Evolutionary conservation across 139 green algal genomes (phyloP), one percentile per base, ranked within the genome.

Genomic region (Eudorina sp.): DNA sequence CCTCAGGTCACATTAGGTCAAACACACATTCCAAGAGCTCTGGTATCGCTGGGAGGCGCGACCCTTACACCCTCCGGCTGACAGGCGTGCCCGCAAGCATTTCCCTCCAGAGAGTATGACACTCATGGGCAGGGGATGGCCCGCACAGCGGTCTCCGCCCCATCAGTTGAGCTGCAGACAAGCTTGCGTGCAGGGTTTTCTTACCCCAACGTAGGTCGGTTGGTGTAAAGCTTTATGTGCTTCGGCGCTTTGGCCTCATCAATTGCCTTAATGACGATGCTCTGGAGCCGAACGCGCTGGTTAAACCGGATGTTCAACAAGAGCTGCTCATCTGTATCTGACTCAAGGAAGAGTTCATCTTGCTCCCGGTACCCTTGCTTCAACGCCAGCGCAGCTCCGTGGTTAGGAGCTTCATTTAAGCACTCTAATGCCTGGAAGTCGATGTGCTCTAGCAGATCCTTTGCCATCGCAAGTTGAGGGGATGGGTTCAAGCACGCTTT

Each of bases 271-370:
- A 99, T 94, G 23, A 93, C 80, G 34, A 98, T 91, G 18, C 88
- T 91, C 48, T 92, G 89, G 9, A 98, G 82, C 88, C 94, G 94
- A 3, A 97, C 95, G 82, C 94, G 89, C 46, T 92, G 80, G 19
- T 90, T 66, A 34, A 92, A 91, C 8, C 94, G 91, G 4, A 98
- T 93, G 90, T 99, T 95, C 0, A 98, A 87, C 8, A 98, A 82
- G n/a, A 98, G 84, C 94, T 98, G 96, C 88, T 98, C 96, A 45
- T 98, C 96, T 0, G 93, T 96, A 78, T 98, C 96, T 27, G 79
- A 93, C 88, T 98, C 94, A 16, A 98, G 77, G 40, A 86, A 94
- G 34, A 98, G 90, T 34, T 72, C 85, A n/a, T 85, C 75, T 27
- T 90, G 81, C 43, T 62, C 85, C 4, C 85, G 73, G 60, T 86